A percentile compares a stretch with the other conserved stretches of the same genome.
phyloP scores from a whole-genome alignment of 192 early-diverging fungal species.

The Backusella macrospora region DNA sequence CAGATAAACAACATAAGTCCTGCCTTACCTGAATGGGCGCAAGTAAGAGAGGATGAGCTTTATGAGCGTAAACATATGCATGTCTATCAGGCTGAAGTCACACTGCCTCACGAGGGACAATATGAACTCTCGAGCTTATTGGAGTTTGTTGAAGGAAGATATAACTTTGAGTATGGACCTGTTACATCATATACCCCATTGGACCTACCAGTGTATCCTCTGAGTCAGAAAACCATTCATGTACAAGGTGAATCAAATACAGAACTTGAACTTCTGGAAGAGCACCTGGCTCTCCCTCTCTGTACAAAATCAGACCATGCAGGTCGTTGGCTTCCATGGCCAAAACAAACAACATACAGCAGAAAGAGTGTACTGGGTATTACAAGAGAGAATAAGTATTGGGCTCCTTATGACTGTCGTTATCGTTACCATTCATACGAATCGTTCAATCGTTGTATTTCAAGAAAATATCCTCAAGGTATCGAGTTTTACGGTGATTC shows the following conservation, averaged over 20 bases:
- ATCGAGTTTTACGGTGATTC: conserved; percentile 56
- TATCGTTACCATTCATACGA: conserved; percentile 40
- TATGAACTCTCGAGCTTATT: conserved; percentile 40
- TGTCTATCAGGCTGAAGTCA: conserved; percentile 52
- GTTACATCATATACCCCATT: conserved; percentile 41
- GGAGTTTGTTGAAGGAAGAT: conserved; percentile 49
- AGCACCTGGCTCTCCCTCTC: conserved; percentile 48
- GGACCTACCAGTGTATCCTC: conserved; percentile 28
- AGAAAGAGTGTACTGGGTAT: conserved; percentile 25
- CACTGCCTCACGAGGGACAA: conserved; percentile 43
- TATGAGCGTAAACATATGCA: conserved; percentile 40
- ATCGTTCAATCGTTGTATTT: conserved; percentile 43
- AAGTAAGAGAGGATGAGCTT: not conserved
- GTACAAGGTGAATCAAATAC: not conserved
- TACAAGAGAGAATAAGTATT: conserved; percentile 42
- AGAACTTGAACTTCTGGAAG: conserved; percentile 8
- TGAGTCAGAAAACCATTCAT: conserved; percentile 6
- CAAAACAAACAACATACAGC: not conserved
- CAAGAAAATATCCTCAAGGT: conserved; percentile 32
- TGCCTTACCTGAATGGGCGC: conserved; percentile 18
- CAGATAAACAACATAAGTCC: not conserved
- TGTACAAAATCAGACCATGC: conserved; percentile 39
- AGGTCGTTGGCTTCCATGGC: conserved; percentile 48
- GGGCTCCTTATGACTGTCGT: conserved; percentile 54
- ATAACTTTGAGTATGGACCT: conserved; percentile 52